These are phyloP conservation scores for Candida silvicultrix DNA, from an alignment of 805 yeast genomes.

Conservation along the genomic window DNA sequence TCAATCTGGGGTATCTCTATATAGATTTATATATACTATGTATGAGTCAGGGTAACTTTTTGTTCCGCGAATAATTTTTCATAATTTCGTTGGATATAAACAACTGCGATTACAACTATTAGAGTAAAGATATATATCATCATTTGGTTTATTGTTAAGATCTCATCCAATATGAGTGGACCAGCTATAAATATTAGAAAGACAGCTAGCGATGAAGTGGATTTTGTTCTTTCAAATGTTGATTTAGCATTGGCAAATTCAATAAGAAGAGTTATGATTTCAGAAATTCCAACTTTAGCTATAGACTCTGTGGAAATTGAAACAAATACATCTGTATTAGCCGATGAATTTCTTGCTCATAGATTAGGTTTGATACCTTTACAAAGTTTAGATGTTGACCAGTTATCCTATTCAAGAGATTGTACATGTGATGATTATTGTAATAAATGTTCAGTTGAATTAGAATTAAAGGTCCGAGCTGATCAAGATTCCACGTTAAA, in stretches of 20 bases:
- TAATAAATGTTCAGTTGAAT: conserved; percentile 86
- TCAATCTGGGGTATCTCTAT: too few relatives aligned
- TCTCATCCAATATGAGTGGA: conserved; percentile 31
- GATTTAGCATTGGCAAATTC: conserved; percentile 92
- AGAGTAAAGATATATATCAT: too few relatives aligned
- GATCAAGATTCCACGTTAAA: conserved; percentile 83
- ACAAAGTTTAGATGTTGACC: conserved; percentile 76
- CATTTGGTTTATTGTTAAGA: too few relatives aligned
- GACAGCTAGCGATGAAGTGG: conserved; percentile 81
- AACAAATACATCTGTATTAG: conserved; percentile 86
- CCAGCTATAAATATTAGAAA: conserved; percentile 88
- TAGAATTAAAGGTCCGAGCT: conserved; percentile 82
- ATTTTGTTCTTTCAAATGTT: conserved; percentile 80
- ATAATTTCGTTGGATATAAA: too few relatives aligned
- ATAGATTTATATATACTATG: too few relatives aligned
- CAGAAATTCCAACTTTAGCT: conserved; percentile 96
- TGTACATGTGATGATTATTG: conserved; percentile 98
- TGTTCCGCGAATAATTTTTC: too few relatives aligned
- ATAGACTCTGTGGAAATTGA: conserved; percentile 94
- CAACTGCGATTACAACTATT: too few relatives aligned
- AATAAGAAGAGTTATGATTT: conserved; percentile 82
- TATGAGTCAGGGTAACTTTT: too few relatives aligned
- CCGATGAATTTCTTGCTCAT: conserved; percentile 95
- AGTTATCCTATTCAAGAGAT: conserved; percentile 83
- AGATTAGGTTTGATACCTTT: conserved; percentile 90